Evolutionary conservation across 768 basidiomycete species (phyloP), one percentile per base, ranked within the genome.

Genomic region (Coprinopsis cinerea): DNA sequence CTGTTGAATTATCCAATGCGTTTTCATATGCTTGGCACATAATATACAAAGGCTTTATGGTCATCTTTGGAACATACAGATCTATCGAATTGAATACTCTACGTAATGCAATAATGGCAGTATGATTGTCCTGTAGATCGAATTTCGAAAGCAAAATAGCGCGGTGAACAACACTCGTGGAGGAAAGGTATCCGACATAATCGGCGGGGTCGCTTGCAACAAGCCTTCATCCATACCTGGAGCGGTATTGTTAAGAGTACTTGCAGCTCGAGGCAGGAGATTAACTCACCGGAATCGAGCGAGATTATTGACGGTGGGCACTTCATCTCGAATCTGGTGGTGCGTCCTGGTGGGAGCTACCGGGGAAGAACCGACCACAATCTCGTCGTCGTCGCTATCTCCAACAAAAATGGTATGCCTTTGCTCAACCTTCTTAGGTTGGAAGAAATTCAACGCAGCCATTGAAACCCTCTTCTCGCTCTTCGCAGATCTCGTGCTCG

Each of bases 201-300:
- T n/a, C n/a, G n/a, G n/a, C n/a, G n/a, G n/a, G n/a, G n/a, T n/a
- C n/a, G n/a, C n/a, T n/a, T n/a, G n/a, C n/a, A n/a, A n/a, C n/a
- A n/a, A n/a, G n/a, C n/a, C n/a, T n/a, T n/a, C n/a, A n/a, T n/a
- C n/a, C n/a, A n/a, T n/a, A n/a, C n/a, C n/a, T n/a, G n/a, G n/a
- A n/a, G n/a, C n/a, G n/a, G n/a, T n/a, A n/a, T n/a, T n/a, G 18
- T 40, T 15, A 32, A 15, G 30, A 9, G 30, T 15, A 32, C 15
- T 9, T 32, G 6, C 7, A 18, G 11, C 36, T 10, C 7, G 36
- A 9, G 11, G 27, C 10, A 7, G 27, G 15, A 6, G 11, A 11
- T 18, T n/a, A 4, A 20, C 59, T 53, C 36, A 61, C 59, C 59
- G 59, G 46, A 59, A 64, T 18, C 51, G 58, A 1, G 53, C 44